A percentile compares a stretch with the other conserved stretches of the same genome.
phyloP scores from a whole-genome alignment of 140 eudicot genomes.

The Oenanthe javanica region DNA sequence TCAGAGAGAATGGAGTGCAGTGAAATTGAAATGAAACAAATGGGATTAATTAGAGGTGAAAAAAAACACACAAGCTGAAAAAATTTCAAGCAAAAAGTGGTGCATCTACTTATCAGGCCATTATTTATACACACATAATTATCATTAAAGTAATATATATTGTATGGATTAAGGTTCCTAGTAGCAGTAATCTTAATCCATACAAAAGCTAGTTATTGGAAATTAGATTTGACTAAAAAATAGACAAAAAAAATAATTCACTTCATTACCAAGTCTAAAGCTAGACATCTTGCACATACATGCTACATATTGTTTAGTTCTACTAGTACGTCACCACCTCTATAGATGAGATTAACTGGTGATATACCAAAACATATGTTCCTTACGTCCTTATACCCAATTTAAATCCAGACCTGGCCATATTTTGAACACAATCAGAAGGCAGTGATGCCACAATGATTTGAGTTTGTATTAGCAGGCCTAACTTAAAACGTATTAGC shows the following conservation, averaged over 20 bases:
- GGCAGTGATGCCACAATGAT: slow-evolving; percentile 4
- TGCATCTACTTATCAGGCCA: too few species aligned
- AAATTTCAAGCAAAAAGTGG: too few species aligned
- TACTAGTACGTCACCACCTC: not conserved
- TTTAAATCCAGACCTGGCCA: not conserved
- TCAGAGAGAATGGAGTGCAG: too few species aligned
- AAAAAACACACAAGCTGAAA: too few species aligned
- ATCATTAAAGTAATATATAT: too few species aligned
- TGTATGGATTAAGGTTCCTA: too few species aligned
- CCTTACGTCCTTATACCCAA: not conserved
- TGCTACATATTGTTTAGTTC: not conserved
- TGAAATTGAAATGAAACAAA: too few species aligned
- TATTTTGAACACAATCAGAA: not conserved
- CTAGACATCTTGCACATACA: not conserved
- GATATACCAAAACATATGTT: not conserved
- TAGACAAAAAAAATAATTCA: not conserved
- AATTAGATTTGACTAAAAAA: not conserved
- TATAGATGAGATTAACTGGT: not conserved
- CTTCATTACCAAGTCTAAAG: not conserved
- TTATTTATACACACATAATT: not conserved
- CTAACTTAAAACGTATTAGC: not conserved
- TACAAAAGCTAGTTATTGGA: not conserved
- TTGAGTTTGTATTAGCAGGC: not conserved
- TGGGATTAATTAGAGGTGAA: too few species aligned
- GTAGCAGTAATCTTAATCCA: not conserved